Evolutionary conservation across 169 alveolate species (phyloP), one percentile per base, ranked within the genome.

Genomic region (Toxoplasma gondii): DNA sequence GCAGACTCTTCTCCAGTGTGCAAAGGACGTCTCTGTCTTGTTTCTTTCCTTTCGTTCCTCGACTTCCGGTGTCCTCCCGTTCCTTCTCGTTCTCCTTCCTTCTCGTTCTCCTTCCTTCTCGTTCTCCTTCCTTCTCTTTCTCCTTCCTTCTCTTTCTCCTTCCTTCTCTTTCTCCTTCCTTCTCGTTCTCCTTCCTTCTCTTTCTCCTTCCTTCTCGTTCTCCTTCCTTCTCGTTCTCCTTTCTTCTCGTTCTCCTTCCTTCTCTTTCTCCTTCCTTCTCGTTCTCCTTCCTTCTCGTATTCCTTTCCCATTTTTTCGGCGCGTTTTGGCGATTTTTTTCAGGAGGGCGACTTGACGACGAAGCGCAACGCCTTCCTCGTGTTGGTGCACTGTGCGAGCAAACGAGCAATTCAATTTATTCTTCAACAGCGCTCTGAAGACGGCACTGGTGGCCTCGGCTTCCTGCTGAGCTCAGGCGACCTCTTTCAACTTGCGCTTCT

Each of bases 351-450:
- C 96, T 94, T 98, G 78, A 97, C 98, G n/a, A 98, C 99, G 34
- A 97, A 98, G 91, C 98, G 99, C 93, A 98, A 98, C 95, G 99
- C 99, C 0, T 98, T 98, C 94, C 96, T 98, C 83, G 43, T 95
- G 92, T 88, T 95, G 81, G 94, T 98, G 27, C 98, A 97, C 88
- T 97, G 98, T 80, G 97, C 97, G 83, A 97, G 96, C 88, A 97
- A 97, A 74, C 97, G 98, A 53, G 99, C 99, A 27, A 93, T 98
- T 78, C 95, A 96, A 69, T 98, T 98, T 92, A 95, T 98, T 22
- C 91, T 93, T 41, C 93, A 88, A 58, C 93, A 88, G 82, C 93
- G 93, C 41, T 78, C 69, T 24, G 94, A 91, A 38, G 97, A 84
- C 34, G 90, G 86, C 22, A 17, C 41, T 9, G 86, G 88, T 19